Base-by-base conservation (phyloP, 208 protist species). In the Leishmania martiniquensis region DNA sequence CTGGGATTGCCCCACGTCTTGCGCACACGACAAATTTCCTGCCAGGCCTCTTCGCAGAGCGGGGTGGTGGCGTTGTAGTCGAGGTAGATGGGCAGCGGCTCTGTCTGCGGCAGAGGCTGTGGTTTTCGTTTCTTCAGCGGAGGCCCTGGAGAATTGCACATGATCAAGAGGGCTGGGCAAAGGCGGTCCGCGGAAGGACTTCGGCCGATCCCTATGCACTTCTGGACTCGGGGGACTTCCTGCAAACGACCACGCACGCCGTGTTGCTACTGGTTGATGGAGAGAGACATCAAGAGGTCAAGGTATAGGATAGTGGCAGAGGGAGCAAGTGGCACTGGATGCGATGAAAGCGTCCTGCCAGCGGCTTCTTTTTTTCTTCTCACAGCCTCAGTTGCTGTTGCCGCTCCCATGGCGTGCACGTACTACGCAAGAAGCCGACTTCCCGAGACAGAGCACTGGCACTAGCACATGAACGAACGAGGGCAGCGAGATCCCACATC, bases 51-150 rank as follows among this genome's bases (percentile, higher is more conserved):
- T 1, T 78, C 68, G 65, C 88, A 92, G 45, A 99, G 85, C 1
- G 96, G 95, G 1, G 96, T 98, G 4, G 96, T 99, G 45, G 97
- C 96, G 79, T 98, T 97, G 81, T 97, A 94, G 84, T 99, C 97
- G 39, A 99, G 86, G 79, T 99, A 98, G 62, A 98, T 97, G 34
- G 94, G 94, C 2, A 89, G 60, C 13, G 91, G 85, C 52, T 96
- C 88, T 4, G 85, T 80, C 17, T 70, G 47, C 10, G 84, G 63
- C 12, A 96, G 81, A 47, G 89, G 87, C 65, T 88, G 86, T n/a
- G 92, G 89, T 62, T 76, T 81, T 0, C 80, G 81, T 72, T 86
- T 85, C 65, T 92, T 91, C 54, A 96, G 85, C 59, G 92, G 92
- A 7, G 86, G 86, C 17, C 91, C 90, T 7, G 89, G 81, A 51